Evolutionary conservation across 352 stramenopile genomes (phyloP), one percentile per base, ranked within the genome.

Genomic region (Phytophthora capsici): DNA sequence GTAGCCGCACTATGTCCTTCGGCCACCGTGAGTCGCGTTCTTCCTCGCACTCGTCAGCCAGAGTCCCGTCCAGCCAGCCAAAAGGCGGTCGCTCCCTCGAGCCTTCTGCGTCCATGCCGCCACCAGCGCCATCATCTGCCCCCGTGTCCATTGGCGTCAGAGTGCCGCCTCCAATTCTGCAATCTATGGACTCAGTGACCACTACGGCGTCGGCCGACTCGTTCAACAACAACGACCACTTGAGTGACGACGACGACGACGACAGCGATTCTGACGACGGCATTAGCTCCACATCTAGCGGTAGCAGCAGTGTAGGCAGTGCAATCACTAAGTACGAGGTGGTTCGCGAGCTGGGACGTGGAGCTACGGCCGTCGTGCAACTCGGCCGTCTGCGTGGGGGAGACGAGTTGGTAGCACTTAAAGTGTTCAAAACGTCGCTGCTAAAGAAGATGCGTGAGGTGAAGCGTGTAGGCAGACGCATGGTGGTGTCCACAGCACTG

Each of bases 401-500:
- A 49, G 72, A 83, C 2, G 60, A 84, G 2, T 65, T 94, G 25
- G 85, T 95, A 20, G 87, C 87, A 25, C 71, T 95, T 14, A 95
- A 95, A 61, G 85, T 93, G 45, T 93, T 93, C 57, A 91, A 91
- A 62, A 95, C 85, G 50, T 95, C 87, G 61, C 63, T 95, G 46
- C 73, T 95, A 9, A 89, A 89, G 53, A 92, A 91, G 53, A 94
- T 94, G 82, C 85, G 86, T 44, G 87, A 95, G 36, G 79, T 95
- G 37, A 93, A 91, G 68, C 85, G 87, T 46, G 85, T 94, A 30
- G 87, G 87, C 0, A 64, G 86, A 25, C 71, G 75, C 52, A 95
- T 95, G 87, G 82, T 95, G 28, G 85, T 95, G 49, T 95, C 87
- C 23, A 95, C 85, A 30, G 87, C 84, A 30, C 68, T 95, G 23